These are phyloP conservation scores for Skeletonema grethae DNA, from an alignment of 108 stramenopile genomes.

Conservation along the genomic window DNA sequence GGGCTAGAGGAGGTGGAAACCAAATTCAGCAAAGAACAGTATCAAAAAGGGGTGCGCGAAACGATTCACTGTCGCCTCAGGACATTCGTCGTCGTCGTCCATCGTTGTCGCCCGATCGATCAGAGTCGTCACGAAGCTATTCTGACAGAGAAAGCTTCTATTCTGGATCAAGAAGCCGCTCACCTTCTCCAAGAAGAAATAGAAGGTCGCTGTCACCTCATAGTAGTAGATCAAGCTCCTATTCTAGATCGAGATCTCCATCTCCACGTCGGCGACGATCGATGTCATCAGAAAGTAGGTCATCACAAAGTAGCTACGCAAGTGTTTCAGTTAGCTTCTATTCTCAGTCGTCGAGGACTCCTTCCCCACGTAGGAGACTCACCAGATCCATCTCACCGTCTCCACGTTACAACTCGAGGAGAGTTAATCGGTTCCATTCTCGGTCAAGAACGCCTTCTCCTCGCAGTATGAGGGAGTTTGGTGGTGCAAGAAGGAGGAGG, in stretches of 20 bases:
- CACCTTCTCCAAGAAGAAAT: background rate
- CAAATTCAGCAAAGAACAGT: background rate
- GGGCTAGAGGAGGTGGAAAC: background rate
- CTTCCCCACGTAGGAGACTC: background rate
- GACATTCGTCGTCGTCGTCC: background rate
- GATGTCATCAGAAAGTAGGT: background rate
- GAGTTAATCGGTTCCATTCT: background rate
- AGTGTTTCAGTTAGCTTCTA: background rate
- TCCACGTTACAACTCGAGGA: background rate
- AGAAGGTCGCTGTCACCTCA: background rate
- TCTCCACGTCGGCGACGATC: background rate
- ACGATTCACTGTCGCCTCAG: background rate
- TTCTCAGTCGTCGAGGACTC: background rate
- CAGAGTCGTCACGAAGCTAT: background rate
- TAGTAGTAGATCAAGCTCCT: background rate
- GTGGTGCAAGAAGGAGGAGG: background rate
- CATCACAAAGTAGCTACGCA: background rate
- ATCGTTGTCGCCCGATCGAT: background rate
- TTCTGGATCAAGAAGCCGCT: background rate
- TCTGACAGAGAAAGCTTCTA: background rate
- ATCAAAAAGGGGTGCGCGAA: background rate
- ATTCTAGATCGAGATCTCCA: background rate
- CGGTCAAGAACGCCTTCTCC: slow-evolving; percentile 1
- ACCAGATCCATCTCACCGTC: background rate
- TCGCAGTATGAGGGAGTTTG: background rate